phyloP scores from a whole-genome alignment of 495 filamentous ascomycete species.

The Penicillium robsamsonii region DNA sequence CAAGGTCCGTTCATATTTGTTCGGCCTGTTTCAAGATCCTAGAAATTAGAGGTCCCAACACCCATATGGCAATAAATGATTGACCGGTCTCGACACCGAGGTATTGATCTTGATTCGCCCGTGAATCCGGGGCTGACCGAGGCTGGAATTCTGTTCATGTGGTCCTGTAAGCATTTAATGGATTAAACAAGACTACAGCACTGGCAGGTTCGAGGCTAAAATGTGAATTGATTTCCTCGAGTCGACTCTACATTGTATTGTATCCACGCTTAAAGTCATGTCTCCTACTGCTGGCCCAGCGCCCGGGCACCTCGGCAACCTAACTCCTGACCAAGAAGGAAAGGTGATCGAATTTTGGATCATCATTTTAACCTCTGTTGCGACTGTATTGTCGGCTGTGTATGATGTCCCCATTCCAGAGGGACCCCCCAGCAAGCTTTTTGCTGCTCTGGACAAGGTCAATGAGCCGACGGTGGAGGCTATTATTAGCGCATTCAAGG shows the following conservation, averaged over 20 bases:
- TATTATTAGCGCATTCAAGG: conserved; percentile 20
- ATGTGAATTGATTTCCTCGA: not conserved
- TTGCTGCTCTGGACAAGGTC: conserved; percentile 18
- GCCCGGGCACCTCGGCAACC: conserved; percentile 20
- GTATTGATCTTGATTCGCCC: not conserved
- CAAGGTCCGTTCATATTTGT: not conserved
- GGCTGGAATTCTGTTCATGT: conserved; percentile 7
- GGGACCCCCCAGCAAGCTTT: conserved; percentile 17
- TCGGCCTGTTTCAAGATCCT: not conserved
- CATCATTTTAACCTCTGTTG: conserved; percentile 18
- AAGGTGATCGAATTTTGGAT: conserved; percentile 24
- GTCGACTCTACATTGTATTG: not conserved
- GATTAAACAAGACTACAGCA: conserved; percentile 1
- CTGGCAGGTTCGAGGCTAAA: not conserved
- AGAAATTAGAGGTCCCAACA: not conserved
- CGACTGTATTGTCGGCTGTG: conserved; percentile 17
- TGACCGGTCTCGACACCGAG: conserved; percentile 8
- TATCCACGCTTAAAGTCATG: conserved; percentile 6
- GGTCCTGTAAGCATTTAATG: not conserved
- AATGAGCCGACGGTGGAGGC: conserved; percentile 23
- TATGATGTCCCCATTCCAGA: conserved; percentile 20
- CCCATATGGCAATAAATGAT: not conserved
- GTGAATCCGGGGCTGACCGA: conserved; percentile 6
- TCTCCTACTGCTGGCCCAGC: conserved; percentile 4
- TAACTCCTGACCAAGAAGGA: conserved; percentile 17